Percentiles rank a stretch among this genome's conserved stretches.
Conservation (phyloP, 2,329 filamentous ascomycete species). For the Neofusicoccum ribis region DNA sequence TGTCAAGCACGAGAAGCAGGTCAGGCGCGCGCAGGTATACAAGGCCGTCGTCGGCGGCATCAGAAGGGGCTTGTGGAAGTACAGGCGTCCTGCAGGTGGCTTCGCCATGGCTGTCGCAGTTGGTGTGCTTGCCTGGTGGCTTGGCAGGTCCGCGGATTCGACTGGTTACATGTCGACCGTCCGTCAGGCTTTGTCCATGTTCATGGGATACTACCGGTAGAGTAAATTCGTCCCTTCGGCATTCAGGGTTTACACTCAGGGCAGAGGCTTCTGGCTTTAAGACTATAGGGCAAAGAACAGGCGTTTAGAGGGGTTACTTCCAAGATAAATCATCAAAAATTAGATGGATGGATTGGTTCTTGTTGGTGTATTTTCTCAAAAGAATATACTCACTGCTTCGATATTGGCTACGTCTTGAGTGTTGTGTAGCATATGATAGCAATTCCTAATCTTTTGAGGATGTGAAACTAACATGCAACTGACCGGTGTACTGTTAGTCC, state of each 20-base stretch:
- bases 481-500: too few species aligned
- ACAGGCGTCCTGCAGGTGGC: constrained; percentile 64
- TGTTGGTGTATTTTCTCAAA: not conserved
- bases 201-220: constrained; percentile 1
- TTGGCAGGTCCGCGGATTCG: constrained; percentile 24
- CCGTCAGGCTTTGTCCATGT: not conserved
- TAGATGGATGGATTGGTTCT: not conserved
- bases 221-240: not conserved
- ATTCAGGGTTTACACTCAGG: not conserved
- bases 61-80: constrained; percentile 56
- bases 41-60: constrained; percentile 47
- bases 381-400: too few species aligned
- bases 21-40: constrained; percentile 65
- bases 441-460: too few species aligned
- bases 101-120: constrained; percentile 52
- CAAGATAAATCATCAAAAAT: not conserved
- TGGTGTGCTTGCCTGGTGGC: constrained; percentile 37
- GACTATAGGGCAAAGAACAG: not conserved
- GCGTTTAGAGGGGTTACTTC: not conserved
- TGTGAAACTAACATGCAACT: too few species aligned
- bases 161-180: not conserved
- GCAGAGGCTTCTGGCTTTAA: not conserved
- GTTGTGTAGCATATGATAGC: too few species aligned
- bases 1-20: constrained; percentile 67
- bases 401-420: too few species aligned